Percentiles rank a stretch among this genome's conserved stretches.
These are phyloP conservation scores for Teratosphaeria destructans DNA, from an alignment of 2,329 filamentous ascomycete genomes.

Conservation along the genomic window DNA sequence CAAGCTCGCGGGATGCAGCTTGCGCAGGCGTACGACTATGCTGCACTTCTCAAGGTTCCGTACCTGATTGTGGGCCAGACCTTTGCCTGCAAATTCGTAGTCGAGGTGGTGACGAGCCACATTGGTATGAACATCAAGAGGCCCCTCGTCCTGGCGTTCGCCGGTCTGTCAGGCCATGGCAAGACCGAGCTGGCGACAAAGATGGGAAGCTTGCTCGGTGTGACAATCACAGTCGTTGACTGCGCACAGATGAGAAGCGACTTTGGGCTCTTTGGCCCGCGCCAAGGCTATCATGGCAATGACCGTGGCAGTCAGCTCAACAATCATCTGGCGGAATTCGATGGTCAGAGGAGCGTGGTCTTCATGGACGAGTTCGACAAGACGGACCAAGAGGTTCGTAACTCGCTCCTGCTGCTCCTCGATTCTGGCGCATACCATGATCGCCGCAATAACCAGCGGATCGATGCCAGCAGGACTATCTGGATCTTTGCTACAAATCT, in stretches of 20 bases:
- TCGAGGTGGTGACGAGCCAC: neutral
- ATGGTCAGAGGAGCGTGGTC: slow-evolving; percentile 31
- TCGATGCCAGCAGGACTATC: slow-evolving; percentile 37
- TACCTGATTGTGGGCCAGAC: slow-evolving; percentile 2
- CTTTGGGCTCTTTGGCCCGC: slow-evolving; percentile 35
- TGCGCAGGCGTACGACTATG: slow-evolving; percentile 1
- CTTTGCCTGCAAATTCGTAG: slow-evolving; percentile 1
- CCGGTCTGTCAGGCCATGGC: slow-evolving; percentile 39
- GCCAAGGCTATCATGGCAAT: slow-evolving; percentile 24
- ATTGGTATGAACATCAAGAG: neutral
- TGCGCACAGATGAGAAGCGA: slow-evolving; percentile 30
- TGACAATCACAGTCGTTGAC: slow-evolving; percentile 16
- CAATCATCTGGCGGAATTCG: slow-evolving; percentile 35
- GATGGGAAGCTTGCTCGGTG: slow-evolving; percentile 19
- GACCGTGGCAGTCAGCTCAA: slow-evolving; percentile 36
- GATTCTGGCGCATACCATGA: slow-evolving; percentile 37
- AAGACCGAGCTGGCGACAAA: slow-evolving; percentile 39
- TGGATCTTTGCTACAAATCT: slow-evolving; percentile 42
- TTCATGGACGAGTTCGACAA: slow-evolving; percentile 46
- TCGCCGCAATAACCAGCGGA: slow-evolving; percentile 21
- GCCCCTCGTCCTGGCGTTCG: slow-evolving; percentile 27
- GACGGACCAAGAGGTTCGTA: slow-evolving; percentile 29
- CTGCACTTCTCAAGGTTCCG: slow-evolving; percentile 1
- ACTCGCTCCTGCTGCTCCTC: slow-evolving; percentile 36
- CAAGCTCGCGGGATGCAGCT: slow-evolving; percentile 1